Base-by-base conservation (phyloP, 164 flowering plant species). In the Sextonia rubra region DNA sequence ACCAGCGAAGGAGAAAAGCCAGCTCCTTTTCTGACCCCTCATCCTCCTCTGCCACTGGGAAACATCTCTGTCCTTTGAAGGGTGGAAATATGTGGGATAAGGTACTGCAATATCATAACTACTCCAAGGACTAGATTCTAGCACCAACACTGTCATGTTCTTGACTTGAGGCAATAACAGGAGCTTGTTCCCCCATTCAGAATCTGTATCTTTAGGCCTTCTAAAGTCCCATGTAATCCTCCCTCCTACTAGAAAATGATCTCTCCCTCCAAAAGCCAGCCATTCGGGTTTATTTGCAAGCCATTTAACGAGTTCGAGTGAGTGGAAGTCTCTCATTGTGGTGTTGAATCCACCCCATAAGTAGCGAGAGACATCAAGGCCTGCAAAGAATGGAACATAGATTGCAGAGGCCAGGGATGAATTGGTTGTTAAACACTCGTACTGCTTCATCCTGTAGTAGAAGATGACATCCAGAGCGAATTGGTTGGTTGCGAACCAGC, bases 61-160 rank as follows among this genome's bases (percentile, higher is more conserved):
- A 1, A 92, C 83, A 17, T 86, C 85, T 3, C 17, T 32, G 65
- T 87, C 94, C 1, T 30, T 77, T 6, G 88, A 75, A 18, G 97
- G 94, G 64, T 91, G 97, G 77, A 91, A 91, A 56, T 86, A 89
- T 3, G 93, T 90, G 0, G 97, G 97, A 60, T 91, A 90, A 5
- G 97, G 97, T 0, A 91, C 79, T 0, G 82, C 91, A 15, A 85
- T 74, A 29, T 89, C 94, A 47, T 85, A 84, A 9, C 49, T 32
- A 65, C 75, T 69, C 89, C 89, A 86, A 0, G 90, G 90, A 52
- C 89, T 87, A 0, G 89, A 84, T 61, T 90, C 97, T 8, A 91
- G 77, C 2, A 75, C 75, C n/a, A 91, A 70, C 44, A 78, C 75
- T 0, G 93, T 77, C 90, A 86, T 85, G 77, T 90, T 90, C 75